Conservation (phyloP, 1,284 basidiomycete genomes). For the Ganoderma multipileum region DNA sequence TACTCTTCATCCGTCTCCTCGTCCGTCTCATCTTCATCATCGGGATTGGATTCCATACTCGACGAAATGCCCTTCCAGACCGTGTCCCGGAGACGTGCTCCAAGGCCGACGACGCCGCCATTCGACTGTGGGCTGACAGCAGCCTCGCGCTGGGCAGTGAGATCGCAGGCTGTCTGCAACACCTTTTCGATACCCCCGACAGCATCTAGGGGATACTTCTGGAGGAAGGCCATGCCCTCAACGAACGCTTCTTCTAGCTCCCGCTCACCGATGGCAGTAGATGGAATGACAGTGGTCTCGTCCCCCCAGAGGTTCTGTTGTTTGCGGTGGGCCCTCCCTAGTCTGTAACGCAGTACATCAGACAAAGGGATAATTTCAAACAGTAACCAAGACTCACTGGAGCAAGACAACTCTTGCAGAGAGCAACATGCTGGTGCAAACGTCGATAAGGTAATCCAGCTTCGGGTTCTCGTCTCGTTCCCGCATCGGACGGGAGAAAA, state of each 20-base stretch:
- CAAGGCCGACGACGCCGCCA: slow-evolving; percentile 49
- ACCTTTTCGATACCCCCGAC: slow-evolving; percentile 74
- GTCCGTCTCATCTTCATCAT: slow-evolving; percentile 41
- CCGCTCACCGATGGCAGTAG: slow-evolving; percentile 55
- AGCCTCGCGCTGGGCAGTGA: slow-evolving; percentile 57
- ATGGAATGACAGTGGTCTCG: slow-evolving; percentile 46
- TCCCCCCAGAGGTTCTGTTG: slow-evolving; percentile 63
- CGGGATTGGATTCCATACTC: slow-evolving; percentile 35
- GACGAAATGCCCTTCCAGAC: slow-evolving; percentile 71
- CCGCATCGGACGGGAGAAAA: slow-evolving; percentile 66
- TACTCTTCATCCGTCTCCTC: slow-evolving; percentile 43
- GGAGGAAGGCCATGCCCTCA: slow-evolving; percentile 69
- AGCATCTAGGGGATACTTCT: slow-evolving; percentile 64
- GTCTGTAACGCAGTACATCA: slow-evolving; percentile 44
- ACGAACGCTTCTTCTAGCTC: slow-evolving; percentile 70
- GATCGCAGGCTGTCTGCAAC: slow-evolving; percentile 69
- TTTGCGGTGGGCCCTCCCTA: slow-evolving; percentile 55
- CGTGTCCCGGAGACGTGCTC: slow-evolving; percentile 61
- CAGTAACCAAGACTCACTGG: slow-evolving; percentile 48
- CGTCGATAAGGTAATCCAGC: slow-evolving; percentile 69
- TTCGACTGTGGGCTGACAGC: slow-evolving; percentile 36
- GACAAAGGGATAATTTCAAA: neutral
- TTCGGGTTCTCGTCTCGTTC: slow-evolving; percentile 64
- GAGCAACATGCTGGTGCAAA: slow-evolving; percentile 73
- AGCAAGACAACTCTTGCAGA: slow-evolving; percentile 60